phyloP scores from a whole-genome alignment of 2,329 filamentous ascomycete species.

The Pyrenochaeta sp. region DNA sequence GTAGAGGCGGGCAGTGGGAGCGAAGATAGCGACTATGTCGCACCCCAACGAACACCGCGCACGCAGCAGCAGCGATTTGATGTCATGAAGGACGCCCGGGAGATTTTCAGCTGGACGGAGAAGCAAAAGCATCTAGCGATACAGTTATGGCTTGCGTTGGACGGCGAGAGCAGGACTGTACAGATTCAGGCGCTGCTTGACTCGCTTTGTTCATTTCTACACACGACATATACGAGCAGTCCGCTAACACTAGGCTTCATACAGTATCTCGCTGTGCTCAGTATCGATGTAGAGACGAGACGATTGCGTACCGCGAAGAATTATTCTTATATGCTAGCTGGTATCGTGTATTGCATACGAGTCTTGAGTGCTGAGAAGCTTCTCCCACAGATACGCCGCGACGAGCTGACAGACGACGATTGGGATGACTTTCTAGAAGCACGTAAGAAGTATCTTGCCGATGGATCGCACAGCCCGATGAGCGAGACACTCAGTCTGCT shows the following conservation, averaged over 20 bases:
- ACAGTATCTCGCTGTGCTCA: no score
- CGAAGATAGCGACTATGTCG: no score
- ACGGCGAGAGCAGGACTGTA: no score
- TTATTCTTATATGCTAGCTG: slow-evolving; percentile 23
- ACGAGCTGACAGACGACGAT: slow-evolving; percentile 19
- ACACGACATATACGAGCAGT: slow-evolving; percentile 1
- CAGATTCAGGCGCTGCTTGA: no score
- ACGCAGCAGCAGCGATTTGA: no score
- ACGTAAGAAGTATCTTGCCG: slow-evolving; percentile 20
- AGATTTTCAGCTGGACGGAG: no score
- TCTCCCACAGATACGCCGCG: slow-evolving; percentile 13
- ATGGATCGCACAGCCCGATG: slow-evolving; percentile 26
- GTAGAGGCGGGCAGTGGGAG: no score
- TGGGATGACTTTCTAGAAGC: slow-evolving; percentile 17
- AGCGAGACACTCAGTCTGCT: slow-evolving; percentile 28
- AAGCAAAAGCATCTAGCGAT: no score
- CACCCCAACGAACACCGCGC: no score
- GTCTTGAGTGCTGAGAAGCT: slow-evolving; percentile 24
- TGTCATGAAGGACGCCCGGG: no score
- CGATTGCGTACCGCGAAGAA: slow-evolving; percentile 13
- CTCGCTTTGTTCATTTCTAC: slow-evolving; percentile 6
- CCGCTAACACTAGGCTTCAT: background rate
- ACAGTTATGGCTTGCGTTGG: no score
- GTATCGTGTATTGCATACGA: slow-evolving; percentile 21
- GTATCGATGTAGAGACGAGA: slow-evolving; percentile 6